A percentile compares a stretch with the other conserved stretches of the same genome.
Conservation (phyloP, 176 grass and related monocot species). For the Raddia distichophylla region DNA sequence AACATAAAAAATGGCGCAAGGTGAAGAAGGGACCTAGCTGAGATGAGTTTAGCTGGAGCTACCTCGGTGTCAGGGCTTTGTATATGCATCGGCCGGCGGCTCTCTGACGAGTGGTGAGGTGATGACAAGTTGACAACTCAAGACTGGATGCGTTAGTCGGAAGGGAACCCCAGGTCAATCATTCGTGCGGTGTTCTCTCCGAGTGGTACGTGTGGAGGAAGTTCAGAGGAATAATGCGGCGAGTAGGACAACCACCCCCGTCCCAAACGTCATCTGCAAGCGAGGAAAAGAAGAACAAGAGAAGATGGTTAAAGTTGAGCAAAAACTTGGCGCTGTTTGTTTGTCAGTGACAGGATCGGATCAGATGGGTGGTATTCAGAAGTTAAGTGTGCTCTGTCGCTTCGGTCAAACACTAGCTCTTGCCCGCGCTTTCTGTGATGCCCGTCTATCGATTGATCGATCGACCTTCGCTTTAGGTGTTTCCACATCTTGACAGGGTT, state of each 20-base stretch:
- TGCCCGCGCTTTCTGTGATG: constrained; percentile 34
- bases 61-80: constrained; percentile 28
- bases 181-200: constrained; percentile 14
- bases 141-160: constrained; percentile 33
- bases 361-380: neutral
- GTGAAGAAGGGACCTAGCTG: neutral
- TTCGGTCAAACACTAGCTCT: constrained; percentile 43
- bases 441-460: constrained; percentile 8
- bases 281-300: neutral
- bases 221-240: constrained; percentile 60
- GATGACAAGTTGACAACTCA: constrained; percentile 47
- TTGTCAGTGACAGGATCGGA: constrained; percentile 1
- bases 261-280: constrained; percentile 61
- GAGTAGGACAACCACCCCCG: constrained; percentile 62
- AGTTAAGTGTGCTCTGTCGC: constrained; percentile 1
- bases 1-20: neutral
- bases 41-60: neutral
- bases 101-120: neutral
- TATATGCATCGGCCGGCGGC: neutral
- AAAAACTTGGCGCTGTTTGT: neutral
- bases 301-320: neutral
- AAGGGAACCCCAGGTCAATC: constrained; percentile 45
- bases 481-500: constrained; percentile 25
- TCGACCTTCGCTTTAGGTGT: constrained; percentile 39
- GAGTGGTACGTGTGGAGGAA: constrained; percentile 55